Evolutionary conservation across 257 asterid species (phyloP), one percentile per base, ranked within the genome.

Genomic region (Gardenia jasminoides): DNA sequence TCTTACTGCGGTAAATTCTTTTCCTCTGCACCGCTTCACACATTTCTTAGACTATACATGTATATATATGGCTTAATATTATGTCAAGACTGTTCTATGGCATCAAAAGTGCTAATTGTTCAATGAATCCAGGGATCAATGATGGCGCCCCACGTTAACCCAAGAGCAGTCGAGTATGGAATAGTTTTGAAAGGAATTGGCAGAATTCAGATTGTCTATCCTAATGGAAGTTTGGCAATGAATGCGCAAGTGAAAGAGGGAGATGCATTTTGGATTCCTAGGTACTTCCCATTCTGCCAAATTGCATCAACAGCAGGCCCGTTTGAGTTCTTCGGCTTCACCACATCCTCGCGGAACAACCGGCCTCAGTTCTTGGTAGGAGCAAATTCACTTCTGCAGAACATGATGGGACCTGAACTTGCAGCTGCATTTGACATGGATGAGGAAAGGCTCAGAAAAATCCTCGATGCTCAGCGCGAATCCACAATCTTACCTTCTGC

Each of bases 91-190:
- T 3, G 16, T 10, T 33, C 9, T 20, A 33, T 20, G 7, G 10
- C 19, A 39, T 19, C 16, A 16, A 19, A 19, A 3, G 10, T 9
- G 70, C 2, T 70, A 24, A 13, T 43, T 69, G 5, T 8, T 66
- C 28, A 0, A 59, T 33, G 31, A 17, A 26, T 84, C 85, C 74
- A 95, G 98, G 98, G 99, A 68, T 86, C 99, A 26, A 93, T 95
- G 98, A 85, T 95, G 97, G 97, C 98, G 47, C 99, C 99, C 0
- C 99, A 95, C 47, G 72, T 91, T 43, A 95, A 95, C 71, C 98
- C 97, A 56, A 84, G 83, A 67, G 98, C 98, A 67, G 83, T 87
- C 0, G 98, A 93, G 79, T 91, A 84, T 2, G 99, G 97, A 1
- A 33, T 95, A 2, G 98, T 93, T 26, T 48, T 93, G 48, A 74